A percentile compares a stretch with the other conserved stretches of the same genome.
Evolutionary conservation across 2,329 filamentous ascomycete genomes (phyloP).

Genomic region (Rhexocercosporidium sp.): DNA sequence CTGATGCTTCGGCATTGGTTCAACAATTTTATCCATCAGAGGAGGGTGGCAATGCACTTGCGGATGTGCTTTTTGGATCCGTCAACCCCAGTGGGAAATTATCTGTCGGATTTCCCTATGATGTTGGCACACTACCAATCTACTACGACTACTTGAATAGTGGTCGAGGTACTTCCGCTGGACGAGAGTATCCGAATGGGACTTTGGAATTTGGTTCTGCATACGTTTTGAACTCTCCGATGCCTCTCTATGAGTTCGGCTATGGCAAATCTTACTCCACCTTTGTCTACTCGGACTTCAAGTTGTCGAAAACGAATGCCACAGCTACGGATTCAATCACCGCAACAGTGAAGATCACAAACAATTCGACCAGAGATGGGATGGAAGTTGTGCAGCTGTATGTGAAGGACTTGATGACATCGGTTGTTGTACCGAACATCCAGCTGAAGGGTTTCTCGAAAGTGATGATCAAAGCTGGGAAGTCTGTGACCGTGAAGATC

Average conservation of each 20-base stretch:
- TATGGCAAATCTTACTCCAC: conserved; percentile 75
- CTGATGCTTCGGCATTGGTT: conserved; percentile 66
- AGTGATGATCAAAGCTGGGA: conserved; percentile 59
- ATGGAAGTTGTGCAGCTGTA: conserved; percentile 63
- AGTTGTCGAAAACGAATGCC: conserved; percentile 49
- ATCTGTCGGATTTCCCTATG: conserved; percentile 72
- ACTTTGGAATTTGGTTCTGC: conserved; percentile 85
- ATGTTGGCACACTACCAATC: conserved; percentile 69
- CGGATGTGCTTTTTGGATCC: conserved; percentile 79
- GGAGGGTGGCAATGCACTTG: conserved; percentile 81
- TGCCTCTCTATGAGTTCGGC: conserved; percentile 84
- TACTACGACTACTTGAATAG: conserved; percentile 78
- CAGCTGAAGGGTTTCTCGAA: conserved; percentile 76
- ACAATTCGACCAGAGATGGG: conserved; percentile 59
- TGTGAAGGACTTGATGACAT: conserved; percentile 53
- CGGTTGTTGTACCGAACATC: conserved; percentile 69
- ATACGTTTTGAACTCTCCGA: conserved; percentile 78
- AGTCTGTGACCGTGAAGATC: conserved; percentile 60
- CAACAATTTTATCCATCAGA: conserved; percentile 81
- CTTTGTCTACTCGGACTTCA: conserved; percentile 59
- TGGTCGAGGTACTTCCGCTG: conserved; percentile 74
- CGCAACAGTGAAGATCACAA: conserved; percentile 60
- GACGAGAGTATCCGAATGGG: conserved; percentile 75
- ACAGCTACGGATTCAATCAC: conserved; percentile 55
- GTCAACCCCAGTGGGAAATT: conserved; percentile 72